Evolutionary conservation across 768 basidiomycete species (phyloP), one percentile per base, ranked within the genome.

Genomic region (Phallus indusiatus): DNA sequence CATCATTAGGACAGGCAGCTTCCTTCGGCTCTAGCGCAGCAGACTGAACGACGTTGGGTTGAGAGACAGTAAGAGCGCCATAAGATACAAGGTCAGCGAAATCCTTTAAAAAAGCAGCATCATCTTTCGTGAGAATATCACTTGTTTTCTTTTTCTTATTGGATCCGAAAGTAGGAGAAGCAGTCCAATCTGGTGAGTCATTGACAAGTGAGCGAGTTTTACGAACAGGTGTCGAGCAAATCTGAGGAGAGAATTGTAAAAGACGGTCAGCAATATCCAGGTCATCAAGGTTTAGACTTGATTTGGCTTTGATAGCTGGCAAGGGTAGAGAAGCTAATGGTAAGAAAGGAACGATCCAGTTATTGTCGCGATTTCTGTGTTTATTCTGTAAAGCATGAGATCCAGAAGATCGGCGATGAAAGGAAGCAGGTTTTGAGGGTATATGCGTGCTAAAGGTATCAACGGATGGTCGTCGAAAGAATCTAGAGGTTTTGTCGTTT

Each of bases 391-490:
- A 28, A 14, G 50, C 50, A 24, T 59, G 57, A 18, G 57, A 59
- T n/a, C 57, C 57, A 10, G 57, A 59, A 2, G 57, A 48, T 17
- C 50, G 57, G 35, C 57, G 57, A 17, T 51, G 48, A 28, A 59
- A 59, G 28, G 57, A 33, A 24, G 36, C 22, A 33, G 56, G 37
- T 34, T 12, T 42, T n/a, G 47, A 36, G 34, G 57, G 52, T 51
- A 47, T 51, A 59, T 59, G 57, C 50, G 57, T 48, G 33, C 35
- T 28, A 28, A 36, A 53, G 36, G 52, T 51, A 18, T 53, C 57
- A 10, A 48, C 57, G 12, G 57, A 59, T 16, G 49, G 49, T 35
- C 57, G 50, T 17, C 57, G 57, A 42, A 28, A 12, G 36, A 59
- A 34, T 16, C 18, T 59, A 18, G 57, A 59, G 50, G 24, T 7